Percentiles rank a stretch among this genome's conserved stretches.
Evolutionary conservation across 768 basidiomycete species (phyloP).

Genomic region (Kwoniella sp.): DNA sequence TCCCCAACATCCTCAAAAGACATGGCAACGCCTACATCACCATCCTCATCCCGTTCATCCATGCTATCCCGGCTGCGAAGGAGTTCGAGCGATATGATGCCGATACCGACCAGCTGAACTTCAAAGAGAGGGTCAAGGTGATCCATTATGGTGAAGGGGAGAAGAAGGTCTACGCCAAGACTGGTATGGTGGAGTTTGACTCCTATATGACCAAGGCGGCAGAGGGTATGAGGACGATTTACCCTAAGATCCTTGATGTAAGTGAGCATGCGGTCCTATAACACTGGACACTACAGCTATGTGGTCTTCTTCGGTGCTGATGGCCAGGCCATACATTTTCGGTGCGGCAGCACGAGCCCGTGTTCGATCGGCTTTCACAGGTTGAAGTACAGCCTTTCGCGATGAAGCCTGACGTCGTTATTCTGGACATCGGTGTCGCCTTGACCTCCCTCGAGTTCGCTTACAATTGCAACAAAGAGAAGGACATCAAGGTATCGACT

Average conservation of each 20-base stretch:
- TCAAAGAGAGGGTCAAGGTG: not conserved
- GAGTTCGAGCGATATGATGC: not conserved
- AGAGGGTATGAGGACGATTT: not conserved
- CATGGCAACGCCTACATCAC: not conserved
- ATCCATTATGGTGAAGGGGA: constrained; percentile 1
- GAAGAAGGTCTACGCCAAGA: not conserved
- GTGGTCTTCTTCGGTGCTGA: too few relatives aligned
- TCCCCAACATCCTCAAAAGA: not conserved
- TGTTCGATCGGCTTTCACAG: not conserved
- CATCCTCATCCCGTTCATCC: not conserved
- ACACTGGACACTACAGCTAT: too few relatives aligned
- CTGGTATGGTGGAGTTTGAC: not conserved
- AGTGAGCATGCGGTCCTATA: too few relatives aligned
- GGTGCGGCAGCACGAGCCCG: not conserved
- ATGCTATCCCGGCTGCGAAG: not conserved
- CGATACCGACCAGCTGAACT: not conserved
- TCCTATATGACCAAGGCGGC: not conserved
- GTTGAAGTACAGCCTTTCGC: not conserved
- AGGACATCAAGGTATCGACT: not conserved
- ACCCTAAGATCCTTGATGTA: constrained; percentile 1
- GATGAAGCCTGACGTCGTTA: not conserved
- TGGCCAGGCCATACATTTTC: not conserved
- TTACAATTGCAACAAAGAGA: not conserved
- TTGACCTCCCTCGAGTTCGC: not conserved
- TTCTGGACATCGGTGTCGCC: not conserved